phyloP scores from a whole-genome alignment of 2,329 filamentous ascomycete genomes.

The Mycosphaerelloides madeirae region DNA sequence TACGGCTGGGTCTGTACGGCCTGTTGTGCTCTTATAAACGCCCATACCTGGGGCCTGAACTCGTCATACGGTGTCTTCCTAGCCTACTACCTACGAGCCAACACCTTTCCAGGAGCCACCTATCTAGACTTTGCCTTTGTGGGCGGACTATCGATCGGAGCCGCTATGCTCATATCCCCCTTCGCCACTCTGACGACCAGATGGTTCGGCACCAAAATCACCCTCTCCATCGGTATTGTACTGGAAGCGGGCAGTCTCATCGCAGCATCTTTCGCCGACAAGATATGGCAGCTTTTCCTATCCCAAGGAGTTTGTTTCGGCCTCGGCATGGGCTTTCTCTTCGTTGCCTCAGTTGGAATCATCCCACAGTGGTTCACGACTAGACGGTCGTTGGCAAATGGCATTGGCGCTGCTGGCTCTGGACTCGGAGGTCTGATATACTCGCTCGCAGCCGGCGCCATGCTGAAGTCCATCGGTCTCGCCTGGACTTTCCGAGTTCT shows the following conservation, averaged over 20 bases:
- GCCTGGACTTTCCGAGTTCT: constrained; percentile 64
- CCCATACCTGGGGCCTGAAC: constrained; percentile 43
- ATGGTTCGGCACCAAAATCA: constrained; percentile 58
- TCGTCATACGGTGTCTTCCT: constrained; percentile 66
- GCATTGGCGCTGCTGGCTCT: constrained; percentile 62
- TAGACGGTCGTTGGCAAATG: constrained; percentile 64
- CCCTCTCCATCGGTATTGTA: constrained; percentile 60
- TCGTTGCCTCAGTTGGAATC: constrained; percentile 63
- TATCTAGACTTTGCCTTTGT: constrained; percentile 70
- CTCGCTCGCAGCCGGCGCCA: constrained; percentile 61
- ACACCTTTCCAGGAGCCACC: constrained; percentile 59
- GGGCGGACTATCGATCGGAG: constrained; percentile 64
- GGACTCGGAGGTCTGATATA: constrained; percentile 71
- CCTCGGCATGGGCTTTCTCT: constrained; percentile 72
- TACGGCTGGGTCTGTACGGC: constrained; percentile 56
- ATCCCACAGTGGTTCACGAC: constrained; percentile 71
- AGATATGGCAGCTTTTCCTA: constrained; percentile 72
- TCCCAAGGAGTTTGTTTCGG: constrained; percentile 72
- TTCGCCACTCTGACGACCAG: constrained; percentile 60
- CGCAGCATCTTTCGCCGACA: constrained; percentile 61
- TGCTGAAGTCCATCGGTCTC: constrained; percentile 61
- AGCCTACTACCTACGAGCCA: constrained; percentile 65
- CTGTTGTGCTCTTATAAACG: constrained; percentile 42
- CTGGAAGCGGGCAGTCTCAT: constrained; percentile 63
- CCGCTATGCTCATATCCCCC: constrained; percentile 64